A percentile compares a stretch with the other conserved stretches of the same genome.
Evolutionary conservation across 495 filamentous ascomycete genomes (phyloP).

Genomic region (Beverwykella pulmonaria): DNA sequence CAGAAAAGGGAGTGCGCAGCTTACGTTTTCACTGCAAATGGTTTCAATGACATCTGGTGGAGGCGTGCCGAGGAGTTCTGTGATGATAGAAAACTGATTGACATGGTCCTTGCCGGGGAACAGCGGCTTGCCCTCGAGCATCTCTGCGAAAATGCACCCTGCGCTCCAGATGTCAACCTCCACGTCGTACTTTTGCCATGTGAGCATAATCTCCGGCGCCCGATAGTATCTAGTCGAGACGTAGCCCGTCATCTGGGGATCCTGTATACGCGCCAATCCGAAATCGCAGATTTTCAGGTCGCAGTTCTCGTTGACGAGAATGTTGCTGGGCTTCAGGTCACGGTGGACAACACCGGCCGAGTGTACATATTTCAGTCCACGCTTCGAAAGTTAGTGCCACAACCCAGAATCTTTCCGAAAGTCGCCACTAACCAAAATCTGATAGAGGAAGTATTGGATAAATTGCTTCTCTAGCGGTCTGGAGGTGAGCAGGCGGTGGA

Average conservation of each 20-base stretch:
- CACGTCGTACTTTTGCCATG: conserved; percentile 99
- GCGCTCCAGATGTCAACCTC: conserved; percentile 99
- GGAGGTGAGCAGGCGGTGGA: conserved; percentile 93
- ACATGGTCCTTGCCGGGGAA: conserved; percentile 99
- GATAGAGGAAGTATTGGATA: conserved; percentile 99
- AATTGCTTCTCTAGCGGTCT: conserved; percentile 98
- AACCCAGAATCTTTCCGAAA: background rate
- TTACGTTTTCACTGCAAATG: conserved; percentile 96
- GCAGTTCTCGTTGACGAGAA: conserved; percentile 98
- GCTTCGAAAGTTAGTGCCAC: conserved; percentile 58
- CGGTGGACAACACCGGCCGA: conserved; percentile 97
- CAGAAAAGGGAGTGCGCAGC: conserved; percentile 34
- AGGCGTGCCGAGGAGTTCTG: conserved; percentile 94
- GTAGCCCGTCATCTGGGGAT: conserved; percentile 99
- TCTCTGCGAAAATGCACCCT: conserved; percentile 98
- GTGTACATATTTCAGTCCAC: conserved; percentile 98
- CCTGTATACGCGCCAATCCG: conserved; percentile 93
- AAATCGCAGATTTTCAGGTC: conserved; percentile 99
- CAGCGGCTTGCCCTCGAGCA: conserved; percentile 96
- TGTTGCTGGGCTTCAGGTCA: conserved; percentile 97
- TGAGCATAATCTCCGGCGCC: conserved; percentile 99
- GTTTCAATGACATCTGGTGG: conserved; percentile 98
- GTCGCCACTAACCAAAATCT: conserved; percentile 76
- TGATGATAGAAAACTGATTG: conserved; percentile 99
- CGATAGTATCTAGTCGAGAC: conserved; percentile 98